phyloP scores from a whole-genome alignment of 2,329 filamentous ascomycete genomes.

The Colletotrichum destructivum region DNA sequence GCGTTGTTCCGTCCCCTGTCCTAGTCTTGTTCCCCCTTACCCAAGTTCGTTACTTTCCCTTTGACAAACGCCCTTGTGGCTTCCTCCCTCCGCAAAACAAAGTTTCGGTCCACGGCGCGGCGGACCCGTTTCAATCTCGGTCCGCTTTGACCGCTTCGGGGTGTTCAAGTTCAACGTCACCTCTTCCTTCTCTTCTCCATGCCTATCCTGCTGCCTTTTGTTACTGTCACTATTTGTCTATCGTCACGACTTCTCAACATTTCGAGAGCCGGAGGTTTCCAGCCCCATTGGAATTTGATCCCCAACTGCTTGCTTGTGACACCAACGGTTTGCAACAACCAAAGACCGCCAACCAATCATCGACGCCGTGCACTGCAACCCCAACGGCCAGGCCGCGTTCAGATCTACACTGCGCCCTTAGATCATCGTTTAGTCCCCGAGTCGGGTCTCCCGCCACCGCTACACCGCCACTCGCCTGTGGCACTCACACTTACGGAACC shows the following conservation, averaged over 20 bases:
- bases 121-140: neutral
- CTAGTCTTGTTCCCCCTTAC: neutral
- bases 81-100: neutral
- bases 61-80: too few relatives aligned
- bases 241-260: neutral
- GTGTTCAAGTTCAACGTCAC: constrained; percentile 3
- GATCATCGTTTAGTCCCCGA: neutral
- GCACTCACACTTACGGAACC: neutral
- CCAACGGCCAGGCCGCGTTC: too few relatives aligned
- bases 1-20: neutral
- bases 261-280: neutral
- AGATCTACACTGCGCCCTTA: neutral
- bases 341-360: neutral
- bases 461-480: neutral
- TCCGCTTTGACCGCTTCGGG: constrained; percentile 10
- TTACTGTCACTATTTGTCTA: neutral
- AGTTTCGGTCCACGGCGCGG: neutral
- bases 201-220: neutral
- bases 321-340: neutral
- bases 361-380: neutral
- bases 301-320: too few relatives aligned
- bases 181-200: neutral
- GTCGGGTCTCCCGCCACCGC: neutral
- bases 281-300: too few relatives aligned
- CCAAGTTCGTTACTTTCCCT: too few relatives aligned